Base-by-base conservation (phyloP, 2,329 filamentous ascomycete genomes). In the Monosporascus sp. region DNA sequence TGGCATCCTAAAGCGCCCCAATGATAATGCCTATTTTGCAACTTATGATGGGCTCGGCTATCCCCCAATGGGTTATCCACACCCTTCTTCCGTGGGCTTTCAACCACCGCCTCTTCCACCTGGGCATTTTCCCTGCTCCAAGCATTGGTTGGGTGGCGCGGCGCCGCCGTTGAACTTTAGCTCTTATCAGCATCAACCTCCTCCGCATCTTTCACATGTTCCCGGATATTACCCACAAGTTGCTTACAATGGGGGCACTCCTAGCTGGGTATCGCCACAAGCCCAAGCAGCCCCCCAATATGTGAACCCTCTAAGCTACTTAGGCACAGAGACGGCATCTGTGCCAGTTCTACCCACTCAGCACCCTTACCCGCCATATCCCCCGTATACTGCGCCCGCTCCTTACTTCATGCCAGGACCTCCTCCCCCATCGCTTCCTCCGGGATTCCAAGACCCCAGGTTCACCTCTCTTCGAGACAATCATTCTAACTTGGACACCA, bases 321-420 rank as follows among this genome's bases (percentile, higher is more conserved):
- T 45, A 19, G 26, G 31, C 44, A 49, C 57, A 51, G 60, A 52
- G 27, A 22, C 56, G 26, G 17, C 43, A 17, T 51, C 59, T n/a
- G 50, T 57, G 19, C 52, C 56, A 45, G 17, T 52, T 5, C 53
- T 48, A 16, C 26, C 53, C 17, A 48, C 52, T 17, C 46, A 50
- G 7, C 48, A 49, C 17, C 54, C 44, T 24, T 20, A 52, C 43
- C 26, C 46, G 22, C 1, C 47, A n/a, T 46, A 49, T 6, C 49
- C 43, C 24, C 45, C 44, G 2, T 57, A 56, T 53, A 7, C 50
- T 46, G 48, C 38, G 8, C 45, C 54, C 26, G 24, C 52, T 19
- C 9, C 46, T 47, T 40, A 36, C 45, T 31, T 53, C 38, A 27
- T 45, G 40, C 37, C 16, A 40, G 41, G 7, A 41, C n/a, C 24